Percentiles rank a stretch among this genome's conserved stretches.
Evolutionary conservation across 495 filamentous ascomycete species (phyloP).

Genomic region (Amorphotheca resinae): DNA sequence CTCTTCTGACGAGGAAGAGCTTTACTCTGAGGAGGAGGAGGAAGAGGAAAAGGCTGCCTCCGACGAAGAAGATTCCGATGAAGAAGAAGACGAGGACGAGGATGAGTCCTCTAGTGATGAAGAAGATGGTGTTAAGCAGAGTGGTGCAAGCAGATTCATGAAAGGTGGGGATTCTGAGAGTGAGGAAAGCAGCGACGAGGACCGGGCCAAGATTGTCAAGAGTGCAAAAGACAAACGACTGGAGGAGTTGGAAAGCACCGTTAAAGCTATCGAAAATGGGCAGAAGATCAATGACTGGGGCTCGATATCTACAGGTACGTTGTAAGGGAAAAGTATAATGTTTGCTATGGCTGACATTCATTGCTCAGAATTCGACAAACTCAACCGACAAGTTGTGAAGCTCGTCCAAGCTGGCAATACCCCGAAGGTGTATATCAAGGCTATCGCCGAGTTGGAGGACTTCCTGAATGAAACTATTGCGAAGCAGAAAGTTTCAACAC

Average conservation of each 20-base stretch:
- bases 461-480: slow-evolving; percentile 84
- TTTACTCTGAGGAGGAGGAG: slow-evolving; percentile 68
- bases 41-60: slow-evolving; percentile 37
- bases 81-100: slow-evolving; percentile 40
- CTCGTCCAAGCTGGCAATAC: slow-evolving; percentile 60
- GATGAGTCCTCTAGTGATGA: slow-evolving; percentile 52
- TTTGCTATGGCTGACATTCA: slow-evolving; percentile 5
- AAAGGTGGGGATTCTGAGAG: slow-evolving; percentile 50
- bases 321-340: background rate
- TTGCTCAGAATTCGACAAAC: slow-evolving; percentile 79
- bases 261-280: slow-evolving; percentile 86
- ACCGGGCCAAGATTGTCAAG: slow-evolving; percentile 72
- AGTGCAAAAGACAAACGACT: slow-evolving; percentile 95
- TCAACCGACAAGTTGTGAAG: slow-evolving; percentile 81
- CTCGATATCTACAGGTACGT: slow-evolving; percentile 74
- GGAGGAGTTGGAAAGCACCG: slow-evolving; percentile 83
- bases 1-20: slow-evolving; percentile 83
- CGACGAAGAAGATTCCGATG: slow-evolving; percentile 33
- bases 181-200: slow-evolving; percentile 76
- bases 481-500: slow-evolving; percentile 89
- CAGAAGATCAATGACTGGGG: slow-evolving; percentile 97
- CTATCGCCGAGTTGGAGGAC: slow-evolving; percentile 88
- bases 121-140: slow-evolving; percentile 47
- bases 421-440: slow-evolving; percentile 86
- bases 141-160: slow-evolving; percentile 71